Evolutionary conservation across 768 basidiomycete genomes (phyloP), one percentile per base, ranked within the genome.

Genomic region (Tricholoma flavovirens): DNA sequence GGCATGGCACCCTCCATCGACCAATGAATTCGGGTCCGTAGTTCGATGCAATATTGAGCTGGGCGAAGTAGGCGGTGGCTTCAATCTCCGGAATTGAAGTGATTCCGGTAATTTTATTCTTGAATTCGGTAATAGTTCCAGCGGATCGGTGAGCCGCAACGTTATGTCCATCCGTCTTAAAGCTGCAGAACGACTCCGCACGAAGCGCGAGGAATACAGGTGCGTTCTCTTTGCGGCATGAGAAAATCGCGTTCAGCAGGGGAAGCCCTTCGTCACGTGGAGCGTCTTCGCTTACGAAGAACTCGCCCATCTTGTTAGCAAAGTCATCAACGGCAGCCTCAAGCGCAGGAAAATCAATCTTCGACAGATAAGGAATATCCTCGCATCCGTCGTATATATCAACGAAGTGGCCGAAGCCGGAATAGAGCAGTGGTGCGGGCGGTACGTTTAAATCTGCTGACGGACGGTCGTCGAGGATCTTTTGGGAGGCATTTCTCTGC

Each of bases 381-480:
- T 24, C 26, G 42, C 42, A 43, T 35, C 58, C 62, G 21, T 50
- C 42, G 29, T 60, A 48, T 50, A 63, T 57, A 43, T 66, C 63
- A 7, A 58, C 11, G 53, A 67, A 66, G 19, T 51, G 38, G 9
- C 60, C 62, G 53, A 67, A 66, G 11, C 59, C 59, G 24, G 48
- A 56, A 55, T 66, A 64, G n/a, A 64, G 63, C 11, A 66, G 38
- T 38, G 38, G 38, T n/a, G 38, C 38, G 38, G 38, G 38, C 38
- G 38, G 38, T 38, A 38, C 38, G 8, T 58, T 36, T 45, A 32
- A 30, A 49, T 60, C 61, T 8, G 51, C 56, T 1, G 22, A 24
- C n/a, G 64, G 66, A 49, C 61, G 62, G 61, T 64, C 60, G 49
- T 65, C 62, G 4, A 64, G 55, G 36, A 66, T 55, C 55, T 40